These are phyloP conservation scores for Phytophthora citrophthora DNA, from an alignment of 352 stramenopile genomes.

Conservation along the genomic window DNA sequence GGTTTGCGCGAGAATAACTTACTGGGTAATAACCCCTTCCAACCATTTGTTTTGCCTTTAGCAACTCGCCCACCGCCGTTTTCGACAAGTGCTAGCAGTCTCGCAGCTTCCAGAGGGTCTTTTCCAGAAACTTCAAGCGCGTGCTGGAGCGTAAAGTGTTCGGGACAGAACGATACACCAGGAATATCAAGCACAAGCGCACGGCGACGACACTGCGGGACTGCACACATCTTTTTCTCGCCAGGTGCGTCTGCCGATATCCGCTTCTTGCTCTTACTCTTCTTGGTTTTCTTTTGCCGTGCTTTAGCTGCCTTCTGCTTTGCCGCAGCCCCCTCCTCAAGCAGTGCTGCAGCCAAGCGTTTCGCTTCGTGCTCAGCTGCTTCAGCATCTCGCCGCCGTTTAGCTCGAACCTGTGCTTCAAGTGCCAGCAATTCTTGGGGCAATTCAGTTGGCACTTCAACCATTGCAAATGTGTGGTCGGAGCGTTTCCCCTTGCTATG, in stretches of 20 bases:
- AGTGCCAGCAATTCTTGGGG: conserved; percentile 54
- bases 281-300: conserved; percentile 34
- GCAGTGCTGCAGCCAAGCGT: conserved; percentile 50
- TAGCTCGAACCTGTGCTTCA: conserved; percentile 61
- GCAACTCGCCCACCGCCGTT: conserved; percentile 23
- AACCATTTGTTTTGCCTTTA: conserved; percentile 15
- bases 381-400: conserved; percentile 60
- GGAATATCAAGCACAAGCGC: conserved; percentile 36
- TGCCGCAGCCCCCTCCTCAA: conserved; percentile 25
- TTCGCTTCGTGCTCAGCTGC: conserved; percentile 60
- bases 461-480: conserved; percentile 54
- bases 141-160: conserved; percentile 72
- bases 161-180: conserved; percentile 47
- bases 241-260: conserved; percentile 20
- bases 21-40: conserved; percentile 22
- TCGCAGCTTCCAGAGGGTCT: conserved; percentile 66
- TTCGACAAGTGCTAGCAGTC: conserved; percentile 54
- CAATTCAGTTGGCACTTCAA: conserved; percentile 39
- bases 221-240: conserved; percentile 34
- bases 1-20: conserved; percentile 16
- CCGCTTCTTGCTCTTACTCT: conserved; percentile 38
- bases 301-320: conserved; percentile 19
- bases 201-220: conserved; percentile 39
- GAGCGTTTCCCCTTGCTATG: conserved; percentile 73
- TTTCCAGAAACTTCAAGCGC: conserved; percentile 62